Evolutionary conservation across 2,329 filamentous ascomycete species (phyloP).

Genomic region (Coccinonectria pachysandricola): DNA sequence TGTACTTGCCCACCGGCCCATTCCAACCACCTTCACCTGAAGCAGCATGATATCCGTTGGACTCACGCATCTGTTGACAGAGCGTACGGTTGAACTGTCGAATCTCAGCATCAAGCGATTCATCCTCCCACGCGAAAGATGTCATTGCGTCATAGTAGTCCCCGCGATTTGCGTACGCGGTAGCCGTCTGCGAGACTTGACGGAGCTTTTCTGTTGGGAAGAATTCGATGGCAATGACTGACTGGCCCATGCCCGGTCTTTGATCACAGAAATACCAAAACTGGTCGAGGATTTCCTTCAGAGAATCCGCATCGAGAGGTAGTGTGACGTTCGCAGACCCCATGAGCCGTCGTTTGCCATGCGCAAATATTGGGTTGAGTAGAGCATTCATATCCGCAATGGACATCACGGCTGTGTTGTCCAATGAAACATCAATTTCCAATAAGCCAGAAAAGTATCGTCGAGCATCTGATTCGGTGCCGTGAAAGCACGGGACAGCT

Average conservation of each 20-base stretch:
- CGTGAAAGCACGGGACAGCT: constrained; percentile 14
- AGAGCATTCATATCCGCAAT: constrained; percentile 14
- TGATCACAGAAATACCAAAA: constrained; percentile 19
- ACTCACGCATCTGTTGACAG: constrained; percentile 14
- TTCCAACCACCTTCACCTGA: constrained; percentile 9
- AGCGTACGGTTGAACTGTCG: constrained; percentile 29
- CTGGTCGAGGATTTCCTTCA: constrained; percentile 16
- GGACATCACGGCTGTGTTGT: constrained; percentile 10
- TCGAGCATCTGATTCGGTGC: constrained; percentile 7
- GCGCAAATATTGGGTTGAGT: constrained; percentile 14
- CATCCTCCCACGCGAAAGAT: constrained; percentile 29
- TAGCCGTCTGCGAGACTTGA: constrained; percentile 24
- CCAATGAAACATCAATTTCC: constrained; percentile 2
- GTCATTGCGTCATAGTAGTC: constrained; percentile 33
- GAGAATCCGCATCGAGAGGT: constrained; percentile 23
- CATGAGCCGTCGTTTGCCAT: constrained; percentile 17
- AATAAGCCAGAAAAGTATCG: constrained; percentile 13
- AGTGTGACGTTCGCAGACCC: constrained; percentile 19
- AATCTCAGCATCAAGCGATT: constrained; percentile 25
- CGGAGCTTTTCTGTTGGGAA: constrained; percentile 30
- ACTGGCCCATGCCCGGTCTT: constrained; percentile 12
- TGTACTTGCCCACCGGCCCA: constrained; percentile 18
- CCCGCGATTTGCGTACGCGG: constrained; percentile 35
- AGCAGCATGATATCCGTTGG: constrained; percentile 13
- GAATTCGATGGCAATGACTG: constrained; percentile 28